A percentile compares a stretch with the other conserved stretches of the same genome.
Evolutionary conservation across 176 grass and related monocot species (phyloP).

Genomic region (Typha latifolia): DNA sequence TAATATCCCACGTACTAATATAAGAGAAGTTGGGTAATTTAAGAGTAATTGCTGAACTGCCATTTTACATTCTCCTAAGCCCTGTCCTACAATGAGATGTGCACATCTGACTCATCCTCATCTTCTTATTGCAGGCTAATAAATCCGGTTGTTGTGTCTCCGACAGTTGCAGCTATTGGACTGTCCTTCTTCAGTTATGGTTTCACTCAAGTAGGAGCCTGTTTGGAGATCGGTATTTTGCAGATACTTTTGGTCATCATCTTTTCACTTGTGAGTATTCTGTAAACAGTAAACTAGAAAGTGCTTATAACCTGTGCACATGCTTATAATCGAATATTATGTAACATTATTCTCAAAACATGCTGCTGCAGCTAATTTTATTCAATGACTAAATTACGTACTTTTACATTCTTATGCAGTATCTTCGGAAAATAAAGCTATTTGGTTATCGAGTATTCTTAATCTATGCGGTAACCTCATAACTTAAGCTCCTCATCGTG

Average conservation of each 20-base stretch:
- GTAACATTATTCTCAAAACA: neutral
- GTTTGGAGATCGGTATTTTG: conserved; percentile 84
- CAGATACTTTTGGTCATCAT: conserved; percentile 73
- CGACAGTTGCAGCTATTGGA: conserved; percentile 86
- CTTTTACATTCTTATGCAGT: conserved; percentile 39
- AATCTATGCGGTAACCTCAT: conserved; percentile 71
- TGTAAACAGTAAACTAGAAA: neutral
- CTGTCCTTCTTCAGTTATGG: conserved; percentile 99
- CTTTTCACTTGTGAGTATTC: conserved; percentile 91
- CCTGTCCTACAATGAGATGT: neutral
- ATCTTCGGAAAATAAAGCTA: conserved; percentile 93
- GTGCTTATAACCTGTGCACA: neutral
- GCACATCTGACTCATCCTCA: neutral
- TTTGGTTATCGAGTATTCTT: conserved; percentile 83
- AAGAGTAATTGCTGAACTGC: neutral
- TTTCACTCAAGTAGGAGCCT: conserved; percentile 70
- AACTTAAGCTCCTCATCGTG: neutral
- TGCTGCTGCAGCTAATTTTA: neutral
- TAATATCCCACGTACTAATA: too few species aligned
- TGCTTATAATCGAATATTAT: neutral
- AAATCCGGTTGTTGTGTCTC: conserved; percentile 85
- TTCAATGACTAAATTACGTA: neutral
- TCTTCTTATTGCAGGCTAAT: conserved; percentile 74
- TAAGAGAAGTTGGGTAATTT: neutral
- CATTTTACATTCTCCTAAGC: neutral